Conservation (phyloP, 2,329 filamentous ascomycete species). For the Colletotrichum viniferum region DNA sequence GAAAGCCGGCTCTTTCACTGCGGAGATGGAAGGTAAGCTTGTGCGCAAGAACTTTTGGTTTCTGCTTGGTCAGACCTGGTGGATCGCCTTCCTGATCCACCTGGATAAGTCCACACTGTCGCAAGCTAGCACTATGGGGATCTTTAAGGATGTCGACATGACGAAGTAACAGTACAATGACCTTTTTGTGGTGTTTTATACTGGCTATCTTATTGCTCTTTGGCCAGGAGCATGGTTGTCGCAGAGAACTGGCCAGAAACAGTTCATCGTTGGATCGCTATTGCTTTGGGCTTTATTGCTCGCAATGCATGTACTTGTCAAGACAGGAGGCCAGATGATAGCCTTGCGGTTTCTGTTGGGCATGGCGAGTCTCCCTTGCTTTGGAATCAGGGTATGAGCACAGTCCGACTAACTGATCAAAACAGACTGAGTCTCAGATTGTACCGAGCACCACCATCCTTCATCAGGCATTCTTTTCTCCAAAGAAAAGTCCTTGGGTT, state of each 20-base stretch:
- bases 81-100: conserved; percentile 25
- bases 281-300: conserved; percentile 27
- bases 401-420: not conserved
- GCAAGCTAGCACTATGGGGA: conserved; percentile 27
- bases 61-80: conserved; percentile 24
- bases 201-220: conserved; percentile 27
- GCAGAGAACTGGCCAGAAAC: conserved; percentile 27
- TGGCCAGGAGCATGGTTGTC: conserved; percentile 26
- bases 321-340: conserved; percentile 25
- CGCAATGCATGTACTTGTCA: conserved; percentile 26
- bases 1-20: conserved; percentile 8
- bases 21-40: conserved; percentile 4
- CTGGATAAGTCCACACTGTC: conserved; percentile 28
- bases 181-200: conserved; percentile 26
- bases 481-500: conserved; percentile 31
- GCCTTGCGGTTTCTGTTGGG: conserved; percentile 27
- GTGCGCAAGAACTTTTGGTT: conserved; percentile 28
- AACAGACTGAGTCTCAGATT: conserved; percentile 30
- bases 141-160: conserved; percentile 28
- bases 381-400: not conserved
- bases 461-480: conserved; percentile 32
- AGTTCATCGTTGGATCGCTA: conserved; percentile 25
- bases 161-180: conserved; percentile 26
- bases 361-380: conserved; percentile 17
- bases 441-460: conserved; percentile 31